Evolutionary conservation across 139 green algal genomes (phyloP).

Genomic region (Chlorella sp.): DNA sequence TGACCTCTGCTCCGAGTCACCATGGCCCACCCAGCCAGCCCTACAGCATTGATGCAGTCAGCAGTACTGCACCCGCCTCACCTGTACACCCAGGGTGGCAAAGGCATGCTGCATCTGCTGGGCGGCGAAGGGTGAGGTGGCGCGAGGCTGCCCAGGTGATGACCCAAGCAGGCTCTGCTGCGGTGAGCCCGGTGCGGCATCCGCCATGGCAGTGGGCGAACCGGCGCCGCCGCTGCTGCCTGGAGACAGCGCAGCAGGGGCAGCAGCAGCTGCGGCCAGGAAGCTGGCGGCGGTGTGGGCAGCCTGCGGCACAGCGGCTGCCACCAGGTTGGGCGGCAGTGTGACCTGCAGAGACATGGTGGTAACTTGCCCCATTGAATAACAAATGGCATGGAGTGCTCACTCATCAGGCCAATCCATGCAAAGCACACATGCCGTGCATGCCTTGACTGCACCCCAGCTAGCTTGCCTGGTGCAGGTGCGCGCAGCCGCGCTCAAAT

Average conservation of each 20-base stretch:
- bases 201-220: neutral
- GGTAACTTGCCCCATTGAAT: too few species aligned
- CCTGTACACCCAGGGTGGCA: neutral
- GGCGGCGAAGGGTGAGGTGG: neutral
- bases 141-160: neutral
- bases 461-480: neutral
- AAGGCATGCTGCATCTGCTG: slow-evolving; percentile 1
- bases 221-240: too few species aligned
- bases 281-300: neutral
- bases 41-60: too few species aligned
- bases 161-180: neutral
- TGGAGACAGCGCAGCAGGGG: too few species aligned
- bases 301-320: neutral
- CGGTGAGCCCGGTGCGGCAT: too few species aligned
- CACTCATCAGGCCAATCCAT: too few species aligned
- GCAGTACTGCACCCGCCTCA: neutral
- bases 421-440: too few species aligned
- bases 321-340: neutral
- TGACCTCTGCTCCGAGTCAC: too few species aligned
- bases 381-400: too few species aligned
- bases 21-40: too few species aligned
- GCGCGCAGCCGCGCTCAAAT: slow-evolving; percentile 16
- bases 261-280: neutral
- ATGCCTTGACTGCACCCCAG: too few species aligned
- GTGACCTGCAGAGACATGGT: slow-evolving; percentile 1